Base-by-base conservation (phyloP, 495 filamentous ascomycete genomes). In the Podospora conica region DNA sequence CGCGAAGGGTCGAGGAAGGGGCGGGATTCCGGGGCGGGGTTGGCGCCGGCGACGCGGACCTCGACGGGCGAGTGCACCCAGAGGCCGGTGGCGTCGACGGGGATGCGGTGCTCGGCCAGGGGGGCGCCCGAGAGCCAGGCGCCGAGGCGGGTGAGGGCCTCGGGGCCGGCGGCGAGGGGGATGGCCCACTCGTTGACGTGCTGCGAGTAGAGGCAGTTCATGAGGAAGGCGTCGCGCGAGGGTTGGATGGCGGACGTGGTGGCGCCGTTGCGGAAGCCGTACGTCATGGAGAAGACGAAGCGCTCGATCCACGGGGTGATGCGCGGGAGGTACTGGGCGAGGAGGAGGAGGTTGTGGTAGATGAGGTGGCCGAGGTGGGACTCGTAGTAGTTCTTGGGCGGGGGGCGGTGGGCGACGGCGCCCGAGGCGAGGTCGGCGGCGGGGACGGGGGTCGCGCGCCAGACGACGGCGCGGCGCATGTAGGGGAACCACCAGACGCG, bases 121-220 rank as follows among this genome's bases (percentile, higher is more conserved):
- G 21, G 82, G 76, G 23, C 76, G 65, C 18, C 85, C 79, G n/a
- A 85, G 58, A 98, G 79, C 95, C 95, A 98, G 28, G 90, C 87
- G 27, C 87, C 88, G 21, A 98, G 83, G 25, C 95, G 88, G 27
- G 77, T 84, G 28, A 98, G 87, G 3, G 93, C 92, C 75, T 96
- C 94, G 20, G 95, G 95, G 0, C 96, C 95, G 66, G 90, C 88
- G 68, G 86, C 77, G n/a, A 98, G 79, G 8, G 95, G 95, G 58
- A 98, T 84, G 5, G 94, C 93, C 95, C 95, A 98, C 74, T 98
- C 95, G 74, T 98, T 96, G 56, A 98, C 95, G 70, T 92, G 96
- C 75, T 98, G 95, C 22, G 88, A 92, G 78, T 96, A 98, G 20
- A 97, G 84, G 75, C 95, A 98, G 76, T 98, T 93, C 90, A 98